phyloP scores from a whole-genome alignment of 371 early-diverging fungal genomes.

The Mucor circinelloides region DNA sequence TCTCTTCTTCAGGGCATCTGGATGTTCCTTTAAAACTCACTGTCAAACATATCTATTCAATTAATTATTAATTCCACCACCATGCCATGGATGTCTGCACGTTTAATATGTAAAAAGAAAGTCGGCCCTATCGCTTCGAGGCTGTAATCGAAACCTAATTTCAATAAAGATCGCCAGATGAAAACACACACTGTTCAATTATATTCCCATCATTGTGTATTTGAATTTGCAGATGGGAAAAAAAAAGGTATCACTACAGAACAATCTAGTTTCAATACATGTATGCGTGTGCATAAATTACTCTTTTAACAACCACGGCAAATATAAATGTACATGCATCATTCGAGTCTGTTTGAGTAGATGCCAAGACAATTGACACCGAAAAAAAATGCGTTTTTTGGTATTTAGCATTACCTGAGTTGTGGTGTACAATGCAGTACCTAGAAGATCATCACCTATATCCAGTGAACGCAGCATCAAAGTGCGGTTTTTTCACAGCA shows the following conservation, averaged over 20 bases:
- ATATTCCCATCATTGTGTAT: not conserved
- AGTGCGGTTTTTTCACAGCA: too few relatives aligned
- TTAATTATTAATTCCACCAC: not conserved
- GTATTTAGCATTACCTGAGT: too few relatives aligned
- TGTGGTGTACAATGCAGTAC: too few relatives aligned
- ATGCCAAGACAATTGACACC: too few relatives aligned
- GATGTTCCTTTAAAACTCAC: not conserved
- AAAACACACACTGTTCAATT: too few relatives aligned
- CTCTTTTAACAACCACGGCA: too few relatives aligned
- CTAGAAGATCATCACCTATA: too few relatives aligned
- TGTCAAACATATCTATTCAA: not conserved
- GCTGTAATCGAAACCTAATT: not conserved
- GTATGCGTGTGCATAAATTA: not conserved
- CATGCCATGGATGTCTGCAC: not conserved
- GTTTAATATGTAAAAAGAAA: not conserved
- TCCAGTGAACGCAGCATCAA: too few relatives aligned
- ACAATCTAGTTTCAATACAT: not conserved
- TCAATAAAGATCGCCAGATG: not conserved
- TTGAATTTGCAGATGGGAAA: not conserved
- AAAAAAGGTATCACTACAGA: not conserved
- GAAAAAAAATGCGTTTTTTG: too few relatives aligned
- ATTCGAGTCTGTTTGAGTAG: too few relatives aligned
- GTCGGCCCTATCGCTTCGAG: not conserved
- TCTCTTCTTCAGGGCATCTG: not conserved
- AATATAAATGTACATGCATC: too few relatives aligned